Evolutionary conservation across 2,329 filamentous ascomycete genomes (phyloP).

Genomic region (Xylariomycetidae sp.): DNA sequence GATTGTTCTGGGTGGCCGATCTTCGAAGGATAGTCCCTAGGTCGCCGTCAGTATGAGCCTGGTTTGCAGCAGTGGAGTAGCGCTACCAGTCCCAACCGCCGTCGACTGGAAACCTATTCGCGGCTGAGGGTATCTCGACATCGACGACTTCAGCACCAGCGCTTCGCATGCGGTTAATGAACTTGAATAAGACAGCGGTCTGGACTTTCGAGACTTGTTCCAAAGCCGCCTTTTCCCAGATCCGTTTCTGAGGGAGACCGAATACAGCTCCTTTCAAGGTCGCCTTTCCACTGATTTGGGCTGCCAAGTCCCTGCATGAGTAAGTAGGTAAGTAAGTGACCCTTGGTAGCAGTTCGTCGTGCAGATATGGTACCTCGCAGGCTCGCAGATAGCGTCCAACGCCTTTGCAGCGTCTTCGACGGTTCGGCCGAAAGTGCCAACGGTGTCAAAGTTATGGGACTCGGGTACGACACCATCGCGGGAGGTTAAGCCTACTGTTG

Average conservation of each 20-base stretch:
- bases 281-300: constrained; percentile 8
- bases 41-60: too few relatives aligned
- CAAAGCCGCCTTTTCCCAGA: constrained; percentile 47
- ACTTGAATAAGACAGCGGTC: constrained; percentile 42
- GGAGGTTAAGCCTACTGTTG: constrained; percentile 67
- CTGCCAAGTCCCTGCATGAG: constrained; percentile 46
- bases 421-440: constrained; percentile 62
- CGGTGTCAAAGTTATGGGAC: constrained; percentile 59
- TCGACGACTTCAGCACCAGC: constrained; percentile 59
- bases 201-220: constrained; percentile 49
- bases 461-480: constrained; percentile 53
- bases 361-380: constrained; percentile 59
- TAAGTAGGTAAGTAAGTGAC: constrained; percentile 47
- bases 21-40: constrained; percentile 7
- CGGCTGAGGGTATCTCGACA: constrained; percentile 4
- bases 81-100: constrained; percentile 72
- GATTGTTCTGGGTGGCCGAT: constrained; percentile 60
- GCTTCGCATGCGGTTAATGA: constrained; percentile 47
- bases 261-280: constrained; percentile 58
- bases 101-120: constrained; percentile 32
- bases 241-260: constrained; percentile 64
- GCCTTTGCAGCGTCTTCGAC: constrained; percentile 62
- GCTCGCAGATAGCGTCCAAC: constrained; percentile 62
- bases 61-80: neutral
- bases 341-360: constrained; percentile 54